Base-by-base conservation (phyloP, 2,329 filamentous ascomycete genomes). In the Neofusicoccum kwambonambiense region DNA sequence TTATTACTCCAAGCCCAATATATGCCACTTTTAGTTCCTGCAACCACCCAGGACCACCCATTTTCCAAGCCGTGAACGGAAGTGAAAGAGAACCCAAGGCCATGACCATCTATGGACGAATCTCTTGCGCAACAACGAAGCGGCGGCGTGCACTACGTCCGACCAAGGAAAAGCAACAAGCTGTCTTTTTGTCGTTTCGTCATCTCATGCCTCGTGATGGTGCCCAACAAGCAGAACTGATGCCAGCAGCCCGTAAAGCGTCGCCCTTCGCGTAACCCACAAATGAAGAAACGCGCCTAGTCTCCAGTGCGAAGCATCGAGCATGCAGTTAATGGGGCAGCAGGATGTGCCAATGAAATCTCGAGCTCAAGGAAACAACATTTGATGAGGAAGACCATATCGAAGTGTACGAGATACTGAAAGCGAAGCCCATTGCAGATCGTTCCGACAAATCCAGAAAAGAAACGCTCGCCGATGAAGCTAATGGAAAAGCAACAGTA, bases 401-500 rank as follows among this genome's bases (percentile, higher is more conserved):
- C 56, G 47, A n/a, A 37, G 42, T 60, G 56, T 60, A 60, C 56
- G 56, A 60, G 56, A 60, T 60, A 60, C 56, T 60, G 56, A 60
- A 60, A 47, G 42, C 41, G 34, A 13, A 37, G 42, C 56, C 56
- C 56, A 47, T 47, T 47, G 56, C 56, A 60, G n/a, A 47, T 52
- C 54, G 56, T 60, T 47, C 41, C 56, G 27, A 62, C 44, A 52
- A 56, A 62, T 51, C 39, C 57, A 62, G 64, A 62, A 54, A 62
- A 62, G 56, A 57, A 64, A 64, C 56, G 56, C 56, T 60, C 56
- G 56, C 42, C 56, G 27, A 60, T 34, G 56, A 60, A 60, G 56
- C 56, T 60, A 60, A 60, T 60, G 56, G 42, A 37, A 47, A 64
- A 64, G 62, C 51, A 49, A 37, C 64, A 56, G 49, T 62, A 62